Conservation (phyloP, 345 rosid genomes). For the Hibiscus trionum region DNA sequence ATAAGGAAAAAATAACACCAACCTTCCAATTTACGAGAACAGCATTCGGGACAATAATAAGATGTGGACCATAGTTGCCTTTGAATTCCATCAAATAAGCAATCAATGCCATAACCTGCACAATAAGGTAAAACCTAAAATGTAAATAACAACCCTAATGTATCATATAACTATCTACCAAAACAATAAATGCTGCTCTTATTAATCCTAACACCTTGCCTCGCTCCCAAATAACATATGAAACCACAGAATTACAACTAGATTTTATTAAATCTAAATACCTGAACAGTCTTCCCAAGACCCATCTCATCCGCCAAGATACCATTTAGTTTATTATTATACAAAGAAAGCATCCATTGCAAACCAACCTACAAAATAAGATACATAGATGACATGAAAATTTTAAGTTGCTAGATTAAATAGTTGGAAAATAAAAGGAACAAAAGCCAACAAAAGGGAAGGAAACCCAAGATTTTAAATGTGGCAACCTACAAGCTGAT, state of each 20-base stretch:
- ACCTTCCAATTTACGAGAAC: slow-evolving; percentile 99
- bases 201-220: background rate
- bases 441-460: slow-evolving; percentile 3
- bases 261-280: slow-evolving; percentile 6
- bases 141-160: slow-evolving; percentile 12
- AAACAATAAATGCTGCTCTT: background rate
- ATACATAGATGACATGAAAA: slow-evolving; percentile 9
- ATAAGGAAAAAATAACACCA: slow-evolving; percentile 19
- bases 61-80: slow-evolving; percentile 99
- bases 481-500: slow-evolving; percentile 83
- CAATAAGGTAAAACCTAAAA: slow-evolving; percentile 9
- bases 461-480: slow-evolving; percentile 8
- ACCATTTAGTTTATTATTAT: slow-evolving; percentile 96
- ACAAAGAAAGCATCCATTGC: slow-evolving; percentile 99
- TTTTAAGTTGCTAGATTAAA: slow-evolving; percentile 7
- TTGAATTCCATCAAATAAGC: slow-evolving; percentile 99
- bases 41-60: slow-evolving; percentile 98
- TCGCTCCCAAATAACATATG: background rate
- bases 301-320: slow-evolving; percentile 99
- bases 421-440: background rate
- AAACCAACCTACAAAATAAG: slow-evolving; percentile 71
- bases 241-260: slow-evolving; percentile 4
- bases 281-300: slow-evolving; percentile 99
- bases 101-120: slow-evolving; percentile 96
- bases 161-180: background rate